Conservation (phyloP, 805 yeast species). For the Yamadazyma scolyti region DNA sequence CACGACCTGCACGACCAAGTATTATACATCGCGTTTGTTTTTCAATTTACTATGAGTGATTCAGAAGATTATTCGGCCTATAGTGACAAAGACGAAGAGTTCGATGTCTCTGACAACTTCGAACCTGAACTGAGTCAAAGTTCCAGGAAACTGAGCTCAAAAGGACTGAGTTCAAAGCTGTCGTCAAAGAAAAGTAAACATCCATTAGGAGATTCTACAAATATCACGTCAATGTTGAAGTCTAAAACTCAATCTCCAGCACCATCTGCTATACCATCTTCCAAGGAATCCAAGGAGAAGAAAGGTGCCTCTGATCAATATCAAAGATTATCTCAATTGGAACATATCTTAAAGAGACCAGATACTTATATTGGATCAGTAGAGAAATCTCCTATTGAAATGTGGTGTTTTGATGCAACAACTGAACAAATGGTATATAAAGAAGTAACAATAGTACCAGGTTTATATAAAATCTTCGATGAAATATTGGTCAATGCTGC, state of each 20-base stretch:
- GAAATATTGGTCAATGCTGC: conserved; percentile 98
- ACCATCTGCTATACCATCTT: conserved; percentile 10
- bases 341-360: conserved; percentile 94
- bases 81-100: conserved; percentile 3
- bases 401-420: conserved; percentile 74
- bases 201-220: conserved; percentile 23
- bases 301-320: conserved; percentile 63
- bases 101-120: conserved; percentile 14
- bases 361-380: conserved; percentile 97
- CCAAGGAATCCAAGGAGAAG: conserved; percentile 12
- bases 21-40: too few species aligned
- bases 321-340: conserved; percentile 91
- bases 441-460: conserved; percentile 87
- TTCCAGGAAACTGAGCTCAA: neutral
- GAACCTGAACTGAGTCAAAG: conserved; percentile 8
- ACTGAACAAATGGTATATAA: conserved; percentile 43
- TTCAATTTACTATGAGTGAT: conserved; percentile 8
- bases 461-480: conserved; percentile 92
- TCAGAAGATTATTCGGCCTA: conserved; percentile 9
- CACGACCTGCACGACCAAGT: too few species aligned
- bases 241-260: conserved; percentile 3
- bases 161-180: too few species aligned
- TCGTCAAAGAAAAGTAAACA: conserved; percentile 7
- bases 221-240: conserved; percentile 11
- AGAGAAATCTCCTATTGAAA: conserved; percentile 70